Percentiles rank a stretch among this genome's conserved stretches.
Evolutionary conservation across 2,329 filamentous ascomycete genomes (phyloP).

Genomic region (Magnaporthiopsis rhizophila): DNA sequence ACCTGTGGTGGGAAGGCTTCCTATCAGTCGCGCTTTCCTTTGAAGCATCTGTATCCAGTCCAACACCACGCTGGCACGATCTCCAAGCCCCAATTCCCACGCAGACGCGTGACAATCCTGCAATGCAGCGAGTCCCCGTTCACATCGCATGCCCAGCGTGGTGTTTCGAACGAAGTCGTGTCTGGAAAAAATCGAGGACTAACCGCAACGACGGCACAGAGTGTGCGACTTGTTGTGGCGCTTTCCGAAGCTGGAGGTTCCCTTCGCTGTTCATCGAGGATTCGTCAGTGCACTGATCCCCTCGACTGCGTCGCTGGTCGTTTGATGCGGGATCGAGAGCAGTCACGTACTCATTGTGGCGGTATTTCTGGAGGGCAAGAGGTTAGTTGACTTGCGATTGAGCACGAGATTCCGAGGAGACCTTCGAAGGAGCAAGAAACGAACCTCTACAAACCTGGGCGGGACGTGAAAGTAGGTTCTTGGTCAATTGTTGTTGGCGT

Average conservation of each 20-base stretch:
- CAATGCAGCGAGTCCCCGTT: neutral
- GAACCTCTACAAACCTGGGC: too few relatives aligned
- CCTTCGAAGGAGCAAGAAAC: neutral
- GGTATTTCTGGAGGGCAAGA: constrained; percentile 24
- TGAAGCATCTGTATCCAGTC: neutral
- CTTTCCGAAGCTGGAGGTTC: constrained; percentile 40
- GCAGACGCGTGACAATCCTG: neutral
- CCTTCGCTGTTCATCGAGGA: constrained; percentile 36
- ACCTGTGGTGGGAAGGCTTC: constrained; percentile 43
- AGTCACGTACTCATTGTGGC: constrained; percentile 46
- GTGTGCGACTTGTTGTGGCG: constrained; percentile 98
- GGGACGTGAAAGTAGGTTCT: too few relatives aligned
- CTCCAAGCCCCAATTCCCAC: neutral
- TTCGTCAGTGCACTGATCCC: constrained; percentile 18
- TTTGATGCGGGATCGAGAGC: constrained; percentile 11
- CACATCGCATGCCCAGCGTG: neutral
- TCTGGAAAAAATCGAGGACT: constrained; percentile 36
- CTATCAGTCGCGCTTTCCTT: constrained; percentile 15
- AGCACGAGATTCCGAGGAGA: neutral
- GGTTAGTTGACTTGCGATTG: neutral
- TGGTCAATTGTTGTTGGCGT: too few relatives aligned
- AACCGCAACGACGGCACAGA: constrained; percentile 96
- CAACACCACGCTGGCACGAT: constrained; percentile 4
- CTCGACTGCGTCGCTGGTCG: constrained; percentile 17
- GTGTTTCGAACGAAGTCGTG: neutral